A percentile compares a stretch with the other conserved stretches of the same genome.
Conservation (phyloP, 1,284 basidiomycete species). For the Fomitopsis betulina region DNA sequence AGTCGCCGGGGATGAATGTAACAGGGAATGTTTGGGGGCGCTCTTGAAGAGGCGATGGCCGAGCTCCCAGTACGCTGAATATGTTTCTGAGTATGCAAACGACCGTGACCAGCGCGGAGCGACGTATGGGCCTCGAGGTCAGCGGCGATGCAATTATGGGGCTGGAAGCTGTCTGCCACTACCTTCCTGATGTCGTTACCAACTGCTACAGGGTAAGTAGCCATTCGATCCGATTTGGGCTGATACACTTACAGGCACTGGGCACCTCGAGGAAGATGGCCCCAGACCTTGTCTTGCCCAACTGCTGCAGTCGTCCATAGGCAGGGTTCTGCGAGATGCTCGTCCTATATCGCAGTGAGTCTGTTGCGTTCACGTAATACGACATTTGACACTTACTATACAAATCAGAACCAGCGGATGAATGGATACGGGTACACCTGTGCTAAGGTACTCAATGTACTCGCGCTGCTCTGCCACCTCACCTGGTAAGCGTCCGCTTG, state of each 20-base stretch:
- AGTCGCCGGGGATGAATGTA: slow-evolving; percentile 37
- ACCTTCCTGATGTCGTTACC: slow-evolving; percentile 39
- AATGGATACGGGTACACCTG: slow-evolving; percentile 1
- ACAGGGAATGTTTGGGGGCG: slow-evolving; percentile 33
- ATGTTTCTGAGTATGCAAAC: slow-evolving; percentile 16
- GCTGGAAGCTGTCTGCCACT: slow-evolving; percentile 33
- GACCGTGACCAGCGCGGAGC: slow-evolving; percentile 18
- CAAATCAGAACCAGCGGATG: slow-evolving; percentile 1
- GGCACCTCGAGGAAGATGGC: slow-evolving; percentile 41
- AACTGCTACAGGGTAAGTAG: slow-evolving; percentile 25
- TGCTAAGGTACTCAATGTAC: no score
- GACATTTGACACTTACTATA: background rate
- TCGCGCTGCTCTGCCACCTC: background rate
- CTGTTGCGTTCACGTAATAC: no score
- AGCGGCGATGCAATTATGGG: slow-evolving; percentile 27
- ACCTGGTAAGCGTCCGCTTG: slow-evolving; percentile 41
- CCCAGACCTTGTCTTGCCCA: slow-evolving; percentile 30
- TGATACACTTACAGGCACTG: slow-evolving; percentile 40
- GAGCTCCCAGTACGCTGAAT: slow-evolving; percentile 21
- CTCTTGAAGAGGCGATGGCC: slow-evolving; percentile 26
- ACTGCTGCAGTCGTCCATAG: slow-evolving; percentile 34
- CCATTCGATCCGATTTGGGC: no score
- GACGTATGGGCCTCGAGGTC: slow-evolving; percentile 27
- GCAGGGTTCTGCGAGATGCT: slow-evolving; percentile 31
- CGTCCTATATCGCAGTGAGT: slow-evolving; percentile 9